Evolutionary conservation across 805 yeast genomes (phyloP).

Genomic region (Priceomyces fermenticarens): DNA sequence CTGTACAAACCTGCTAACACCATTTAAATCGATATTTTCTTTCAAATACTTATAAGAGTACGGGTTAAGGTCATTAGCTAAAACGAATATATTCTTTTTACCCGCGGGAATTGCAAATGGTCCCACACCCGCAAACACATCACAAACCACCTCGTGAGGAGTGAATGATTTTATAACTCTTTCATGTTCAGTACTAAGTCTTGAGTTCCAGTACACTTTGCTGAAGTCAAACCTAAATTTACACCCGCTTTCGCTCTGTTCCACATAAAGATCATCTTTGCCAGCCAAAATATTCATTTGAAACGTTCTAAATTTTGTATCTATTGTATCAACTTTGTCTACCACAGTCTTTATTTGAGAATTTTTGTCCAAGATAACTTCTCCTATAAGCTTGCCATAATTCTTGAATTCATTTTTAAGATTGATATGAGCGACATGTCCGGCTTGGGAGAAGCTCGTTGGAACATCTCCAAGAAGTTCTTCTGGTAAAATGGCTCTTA

Average conservation of each 20-base stretch:
- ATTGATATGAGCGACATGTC: constrained; percentile 93
- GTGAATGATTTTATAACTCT: constrained; percentile 63
- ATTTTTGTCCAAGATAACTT: constrained; percentile 85
- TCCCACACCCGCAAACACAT: constrained; percentile 98
- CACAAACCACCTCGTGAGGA: constrained; percentile 77
- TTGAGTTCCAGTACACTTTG: constrained; percentile 96
- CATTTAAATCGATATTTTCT: constrained; percentile 62
- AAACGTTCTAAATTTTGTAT: constrained; percentile 86
- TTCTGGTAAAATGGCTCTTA: constrained; percentile 74
- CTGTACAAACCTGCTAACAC: constrained; percentile 55
- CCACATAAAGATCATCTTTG: constrained; percentile 67
- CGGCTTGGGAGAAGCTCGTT: constrained; percentile 87
- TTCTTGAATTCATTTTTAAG: constrained; percentile 81
- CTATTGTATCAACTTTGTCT: constrained; percentile 84
- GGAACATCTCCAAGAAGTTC: constrained; percentile 71
- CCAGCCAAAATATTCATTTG: constrained; percentile 95
- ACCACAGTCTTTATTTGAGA: constrained; percentile 83
- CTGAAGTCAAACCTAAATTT: constrained; percentile 82
- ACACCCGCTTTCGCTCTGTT: constrained; percentile 87
- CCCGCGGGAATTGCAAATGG: constrained; percentile 98
- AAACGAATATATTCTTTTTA: constrained; percentile 69
- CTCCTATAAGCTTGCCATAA: constrained; percentile 77
- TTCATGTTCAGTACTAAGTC: constrained; percentile 91
- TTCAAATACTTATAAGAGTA: constrained; percentile 70
- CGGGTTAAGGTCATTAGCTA: constrained; percentile 94